A percentile compares a stretch with the other conserved stretches of the same genome.
Conservation (phyloP, 805 yeast species). For the Spathaspora arborariae region DNA sequence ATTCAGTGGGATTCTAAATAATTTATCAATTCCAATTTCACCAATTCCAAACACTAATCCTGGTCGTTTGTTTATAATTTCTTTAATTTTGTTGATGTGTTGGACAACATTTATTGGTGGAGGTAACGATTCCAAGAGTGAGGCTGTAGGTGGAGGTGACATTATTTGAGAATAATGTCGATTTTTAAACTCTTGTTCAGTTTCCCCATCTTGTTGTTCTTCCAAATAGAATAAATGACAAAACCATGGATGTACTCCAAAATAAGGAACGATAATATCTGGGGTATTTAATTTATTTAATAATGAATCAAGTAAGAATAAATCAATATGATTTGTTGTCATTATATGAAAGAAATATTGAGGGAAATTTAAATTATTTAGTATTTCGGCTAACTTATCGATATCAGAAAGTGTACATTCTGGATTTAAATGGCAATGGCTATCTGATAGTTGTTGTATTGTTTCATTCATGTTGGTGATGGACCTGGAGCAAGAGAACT, state of each 20-base stretch:
- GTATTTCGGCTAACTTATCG: slow-evolving; percentile 7
- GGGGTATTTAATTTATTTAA: slow-evolving; percentile 8
- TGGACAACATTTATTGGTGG: slow-evolving; percentile 47
- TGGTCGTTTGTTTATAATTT: slow-evolving; percentile 11
- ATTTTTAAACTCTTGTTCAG: slow-evolving; percentile 24
- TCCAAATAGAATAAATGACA: slow-evolving; percentile 53
- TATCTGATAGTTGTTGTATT: slow-evolving; percentile 15
- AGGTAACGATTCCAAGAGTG: slow-evolving; percentile 51
- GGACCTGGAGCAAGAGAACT: background rate
- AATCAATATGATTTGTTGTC: slow-evolving; percentile 36
- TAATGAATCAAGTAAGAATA: slow-evolving; percentile 21
- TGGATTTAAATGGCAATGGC: slow-evolving; percentile 35
- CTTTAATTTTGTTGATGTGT: slow-evolving; percentile 30
- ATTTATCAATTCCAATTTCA: slow-evolving; percentile 86
- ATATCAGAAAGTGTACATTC: slow-evolving; percentile 10
- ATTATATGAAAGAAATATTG: slow-evolving; percentile 26
- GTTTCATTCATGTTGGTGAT: background rate
- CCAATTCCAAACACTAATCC: slow-evolving; percentile 54
- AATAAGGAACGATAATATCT: slow-evolving; percentile 38
- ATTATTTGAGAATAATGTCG: slow-evolving; percentile 59
- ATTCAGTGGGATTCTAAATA: slow-evolving; percentile 60
- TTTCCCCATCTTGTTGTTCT: background rate
- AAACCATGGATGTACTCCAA: slow-evolving; percentile 94
- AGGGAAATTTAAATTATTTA: slow-evolving; percentile 8
- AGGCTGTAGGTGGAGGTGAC: slow-evolving; percentile 30